Percentiles rank a stretch among this genome's conserved stretches.
These are phyloP conservation scores for Phytophthora pluvialis DNA, from an alignment of 352 stramenopile genomes.

Conservation along the genomic window DNA sequence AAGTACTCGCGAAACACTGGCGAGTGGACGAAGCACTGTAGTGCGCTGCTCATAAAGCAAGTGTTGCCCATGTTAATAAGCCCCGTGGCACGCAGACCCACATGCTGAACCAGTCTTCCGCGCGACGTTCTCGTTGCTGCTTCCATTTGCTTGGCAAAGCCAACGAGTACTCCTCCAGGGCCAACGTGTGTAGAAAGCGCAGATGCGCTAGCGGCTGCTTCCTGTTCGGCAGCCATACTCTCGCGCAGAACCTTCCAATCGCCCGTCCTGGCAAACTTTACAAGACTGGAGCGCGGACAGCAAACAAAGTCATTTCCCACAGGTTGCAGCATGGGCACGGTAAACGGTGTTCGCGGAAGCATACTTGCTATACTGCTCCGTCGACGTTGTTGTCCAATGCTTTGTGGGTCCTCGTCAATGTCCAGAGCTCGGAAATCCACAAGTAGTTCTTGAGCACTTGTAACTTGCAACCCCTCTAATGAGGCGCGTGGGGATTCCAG, in stretches of 20 bases:
- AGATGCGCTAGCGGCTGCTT: constrained; percentile 21
- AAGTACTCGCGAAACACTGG: constrained; percentile 96
- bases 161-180: constrained; percentile 34
- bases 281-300: constrained; percentile 36
- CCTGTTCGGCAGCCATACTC: constrained; percentile 36
- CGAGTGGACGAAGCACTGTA: constrained; percentile 96
- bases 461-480: constrained; percentile 49
- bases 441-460: constrained; percentile 63
- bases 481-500: constrained; percentile 49
- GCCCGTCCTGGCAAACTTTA: constrained; percentile 42
- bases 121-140: constrained; percentile 33
- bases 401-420: constrained; percentile 36
- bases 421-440: constrained; percentile 67
- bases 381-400: constrained; percentile 31
- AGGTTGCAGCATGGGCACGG: constrained; percentile 55
- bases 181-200: constrained; percentile 18
- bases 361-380: constrained; percentile 29
- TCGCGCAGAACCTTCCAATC: constrained; percentile 43
- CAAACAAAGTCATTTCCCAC: constrained; percentile 71
- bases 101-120: constrained; percentile 41
- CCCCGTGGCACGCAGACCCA: constrained; percentile 63
- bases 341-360: constrained; percentile 35
- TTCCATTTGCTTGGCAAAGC: constrained; percentile 41
- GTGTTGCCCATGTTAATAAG: constrained; percentile 89
- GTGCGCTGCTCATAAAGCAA: constrained; percentile 89